These are phyloP conservation scores for Gleditsia sinensis DNA, from an alignment of 306 rosid species.

Conservation along the genomic window DNA sequence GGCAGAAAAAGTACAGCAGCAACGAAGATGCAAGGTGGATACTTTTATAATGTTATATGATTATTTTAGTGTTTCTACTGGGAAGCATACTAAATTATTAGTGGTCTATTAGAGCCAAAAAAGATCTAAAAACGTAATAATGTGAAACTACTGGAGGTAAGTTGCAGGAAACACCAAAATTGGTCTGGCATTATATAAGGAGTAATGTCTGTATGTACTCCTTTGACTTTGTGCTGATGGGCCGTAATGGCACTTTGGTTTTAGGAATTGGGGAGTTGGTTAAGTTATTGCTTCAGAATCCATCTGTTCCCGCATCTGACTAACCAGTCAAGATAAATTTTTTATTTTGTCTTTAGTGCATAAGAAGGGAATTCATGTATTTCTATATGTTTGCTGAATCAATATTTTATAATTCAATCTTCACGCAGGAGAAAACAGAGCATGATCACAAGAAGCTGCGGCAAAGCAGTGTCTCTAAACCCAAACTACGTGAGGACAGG, in stretches of 20 bases:
- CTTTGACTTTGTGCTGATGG: background rate
- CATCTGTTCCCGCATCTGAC: background rate
- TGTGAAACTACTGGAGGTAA: background rate
- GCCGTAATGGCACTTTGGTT: background rate
- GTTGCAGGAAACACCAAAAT: background rate
- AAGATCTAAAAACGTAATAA: background rate
- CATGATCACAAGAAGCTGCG: constrained; percentile 38
- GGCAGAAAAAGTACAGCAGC: constrained; percentile 50
- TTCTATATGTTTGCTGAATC: background rate
- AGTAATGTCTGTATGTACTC: background rate
- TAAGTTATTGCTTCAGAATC: background rate
- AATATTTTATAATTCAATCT: constrained; percentile 1
- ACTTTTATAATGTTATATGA: constrained; percentile 6
- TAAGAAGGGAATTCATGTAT: background rate
- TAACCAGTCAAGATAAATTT: background rate
- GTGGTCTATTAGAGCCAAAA: background rate
- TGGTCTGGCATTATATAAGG: constrained; percentile 7
- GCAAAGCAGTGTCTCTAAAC: constrained; percentile 42
- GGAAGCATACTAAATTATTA: background rate
- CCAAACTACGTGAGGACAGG: constrained; percentile 48
- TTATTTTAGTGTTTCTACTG: constrained; percentile 14
- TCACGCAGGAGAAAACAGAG: constrained; percentile 50
- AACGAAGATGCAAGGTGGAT: constrained; percentile 56
- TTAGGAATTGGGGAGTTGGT: background rate
- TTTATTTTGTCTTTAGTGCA: background rate